Evolutionary conservation across 1,139 yeast genomes (phyloP), one percentile per base, ranked within the genome.

Genomic region (Geotrichum siamense): DNA sequence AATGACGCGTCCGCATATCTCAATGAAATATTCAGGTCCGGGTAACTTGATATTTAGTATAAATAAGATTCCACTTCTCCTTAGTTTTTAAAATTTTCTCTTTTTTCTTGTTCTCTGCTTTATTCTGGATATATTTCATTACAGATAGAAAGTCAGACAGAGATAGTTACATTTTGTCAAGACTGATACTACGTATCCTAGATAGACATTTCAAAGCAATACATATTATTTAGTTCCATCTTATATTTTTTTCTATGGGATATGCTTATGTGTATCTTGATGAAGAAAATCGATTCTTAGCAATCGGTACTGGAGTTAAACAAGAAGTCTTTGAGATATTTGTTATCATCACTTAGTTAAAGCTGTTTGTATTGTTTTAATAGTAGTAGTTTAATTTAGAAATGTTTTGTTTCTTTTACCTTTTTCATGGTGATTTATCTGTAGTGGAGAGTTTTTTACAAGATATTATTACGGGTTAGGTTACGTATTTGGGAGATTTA

Each of bases 241-340:
- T n/a, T n/a, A n/a, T n/a, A n/a, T n/a, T n/a, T n/a, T n/a, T n/a
- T n/a, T n/a, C n/a, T n/a, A n/a, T n/a, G n/a, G n/a, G n/a, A n/a
- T n/a, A n/a, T n/a, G n/a, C n/a, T 20, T 38, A 23, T 38, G 33
- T 38, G 17, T 23, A 16, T 13, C 29, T n/a, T n/a, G n/a, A n/a
- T n/a, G n/a, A n/a, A n/a, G 30, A 37, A 35, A 41, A 27, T 19
- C 31, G 45, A 37, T 30, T 33, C 34, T 35, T n/a, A n/a, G n/a
- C 36, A 31, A 26, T 20, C 33, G 33, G 30, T 35, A 43, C 42
- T 43, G 47, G 43, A 35, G 41, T 39, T 43, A 43, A 43, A 43
- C 41, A 43, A 43, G 47, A 43, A 39, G 47, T 40, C 44, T 44
- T 44, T 44, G 48, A 44, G 32, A 44, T 36, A 44, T 44, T 10